Base-by-base conservation (phyloP, 208 protist genomes). In the Crithidia brevicula region DNA sequence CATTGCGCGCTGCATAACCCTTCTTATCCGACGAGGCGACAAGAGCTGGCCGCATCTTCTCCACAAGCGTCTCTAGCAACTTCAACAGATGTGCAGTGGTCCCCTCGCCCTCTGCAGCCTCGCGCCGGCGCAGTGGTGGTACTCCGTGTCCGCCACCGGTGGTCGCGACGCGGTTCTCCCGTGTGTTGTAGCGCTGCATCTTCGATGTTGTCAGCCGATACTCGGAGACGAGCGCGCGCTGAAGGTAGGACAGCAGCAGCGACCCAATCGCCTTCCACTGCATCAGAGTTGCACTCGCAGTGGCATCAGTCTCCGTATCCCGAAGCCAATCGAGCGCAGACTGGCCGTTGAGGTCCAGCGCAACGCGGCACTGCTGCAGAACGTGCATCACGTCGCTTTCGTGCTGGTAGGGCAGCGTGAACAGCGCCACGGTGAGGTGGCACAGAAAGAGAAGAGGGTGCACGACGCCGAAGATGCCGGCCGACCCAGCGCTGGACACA, bases 331-430 rank as follows among this genome's bases (percentile, higher is more conserved):
- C 71, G 15, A 74, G 54, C 13, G 49, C 47, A 22, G 34, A 80
- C 67, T 92, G 78, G 27, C 80, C 88, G 31, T 75, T 63, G 27
- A 94, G 65, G 57, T 96, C 86, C 31, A 93, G 53, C 11, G 79
- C 86, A 23, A 53, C 72, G 38, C 76, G 74, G 56, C 86, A 91
- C 49, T 85, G 77, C 51, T 87, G 71, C 40, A 88, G 38, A 11
- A 86, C 61, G 46, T 86, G 77, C 60, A 83, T 11, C 22, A 89
- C 77, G 61, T 92, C 88, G 31, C 68, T 76, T 46, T 89, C 86
- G n/a, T 73, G 50, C 5, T 57, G 42, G n/a, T 86, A 91, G 5
- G 88, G 86, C 33, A 86, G 54, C 11, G 82, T 72, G 11, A 78
- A 77, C 20, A 92, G 45, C 33, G 77, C 76, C 40, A 86, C 43